Base-by-base conservation (phyloP, 106 monocot genomes). In the Narthecium ossifragum region DNA sequence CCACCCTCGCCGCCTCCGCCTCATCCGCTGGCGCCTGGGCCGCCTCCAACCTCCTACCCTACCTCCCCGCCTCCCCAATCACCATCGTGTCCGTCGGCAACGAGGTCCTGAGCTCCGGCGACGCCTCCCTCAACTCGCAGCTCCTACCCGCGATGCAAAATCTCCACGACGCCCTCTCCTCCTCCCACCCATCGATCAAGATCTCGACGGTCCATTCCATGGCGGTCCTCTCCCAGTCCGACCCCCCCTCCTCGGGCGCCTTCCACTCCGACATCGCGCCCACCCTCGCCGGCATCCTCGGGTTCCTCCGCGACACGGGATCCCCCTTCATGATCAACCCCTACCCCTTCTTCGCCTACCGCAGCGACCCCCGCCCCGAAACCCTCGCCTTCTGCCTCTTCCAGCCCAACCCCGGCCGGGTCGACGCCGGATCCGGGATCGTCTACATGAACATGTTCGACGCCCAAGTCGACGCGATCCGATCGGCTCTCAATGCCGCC, bases 371-470 rank as follows among this genome's bases (percentile, higher is more conserved):
- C 9, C 62, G 84, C 13, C 65, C 80, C 10, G 76, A 85, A 48
- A 85, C 79, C 34, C 76, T 85, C 1, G 79, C 84, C 18, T 85
- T 80, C 60, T 79, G 79, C 63, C 45, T 79, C 3, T 80, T 85
- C 61, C 69, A 75, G 32, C 69, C 80, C 8, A 76, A 80, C 41
- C 33, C 74, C 4, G 84, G 80, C 30, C 67, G 84, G 15, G 32
- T 65, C 32, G 80, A 85, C 33, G 59, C 64, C 7, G 71, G 50
- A 23, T 67, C 84, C 8, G 60, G 62, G 46, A 61, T 80, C 31
- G 73, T 54, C 2, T 85, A 85, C 80, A 72, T 59, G 27, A 85
- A 85, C 79, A 85, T 85, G 84, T 80, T 79, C 63, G 80, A 85
- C 33, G 84, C 80, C 22, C 79, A 85, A 81, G 65, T 92, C 15